phyloP scores from a whole-genome alignment of 2,329 filamentous ascomycete species.

The Fusarium veterinarium region DNA sequence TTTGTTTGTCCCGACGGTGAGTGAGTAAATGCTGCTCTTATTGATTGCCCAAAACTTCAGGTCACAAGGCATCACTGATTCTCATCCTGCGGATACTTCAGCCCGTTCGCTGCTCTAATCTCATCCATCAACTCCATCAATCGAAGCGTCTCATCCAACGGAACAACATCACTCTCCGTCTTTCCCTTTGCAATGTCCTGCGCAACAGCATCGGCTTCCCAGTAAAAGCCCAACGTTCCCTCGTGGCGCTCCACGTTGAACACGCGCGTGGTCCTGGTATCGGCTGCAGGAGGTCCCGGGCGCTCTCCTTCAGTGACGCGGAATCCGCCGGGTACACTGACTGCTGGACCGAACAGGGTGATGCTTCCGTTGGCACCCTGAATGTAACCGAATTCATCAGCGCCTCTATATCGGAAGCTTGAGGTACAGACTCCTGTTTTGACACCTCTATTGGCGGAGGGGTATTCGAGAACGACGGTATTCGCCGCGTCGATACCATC shows the following conservation, averaged over 20 bases:
- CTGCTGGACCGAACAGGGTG: conserved; percentile 6
- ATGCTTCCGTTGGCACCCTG: conserved; percentile 17
- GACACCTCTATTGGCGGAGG: neutral
- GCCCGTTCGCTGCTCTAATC: conserved; percentile 45
- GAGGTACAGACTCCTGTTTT: conserved; percentile 22
- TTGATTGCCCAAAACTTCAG: neutral
- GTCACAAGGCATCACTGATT: neutral
- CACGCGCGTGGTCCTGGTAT: neutral
- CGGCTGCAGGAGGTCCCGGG: neutral
- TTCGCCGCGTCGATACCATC: conserved; percentile 21
- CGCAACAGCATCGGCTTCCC: conserved; percentile 28
- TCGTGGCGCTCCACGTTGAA: conserved; percentile 18
- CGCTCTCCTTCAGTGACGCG: conserved; percentile 6
- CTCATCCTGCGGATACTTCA: conserved; percentile 20
- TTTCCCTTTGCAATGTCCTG: conserved; percentile 39
- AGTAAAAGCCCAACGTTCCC: conserved; percentile 17
- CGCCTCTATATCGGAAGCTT: conserved; percentile 16
- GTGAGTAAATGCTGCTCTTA: neutral
- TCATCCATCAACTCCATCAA: conserved; percentile 61
- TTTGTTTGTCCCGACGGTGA: neutral
- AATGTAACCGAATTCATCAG: conserved; percentile 10
- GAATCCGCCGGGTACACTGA: conserved; percentile 21
- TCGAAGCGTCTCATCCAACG: conserved; percentile 57
- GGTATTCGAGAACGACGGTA: neutral
- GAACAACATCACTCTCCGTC: conserved; percentile 56